These are phyloP conservation scores for California macrophylla DNA, from an alignment of 441 rosid genomes.

Conservation along the genomic window DNA sequence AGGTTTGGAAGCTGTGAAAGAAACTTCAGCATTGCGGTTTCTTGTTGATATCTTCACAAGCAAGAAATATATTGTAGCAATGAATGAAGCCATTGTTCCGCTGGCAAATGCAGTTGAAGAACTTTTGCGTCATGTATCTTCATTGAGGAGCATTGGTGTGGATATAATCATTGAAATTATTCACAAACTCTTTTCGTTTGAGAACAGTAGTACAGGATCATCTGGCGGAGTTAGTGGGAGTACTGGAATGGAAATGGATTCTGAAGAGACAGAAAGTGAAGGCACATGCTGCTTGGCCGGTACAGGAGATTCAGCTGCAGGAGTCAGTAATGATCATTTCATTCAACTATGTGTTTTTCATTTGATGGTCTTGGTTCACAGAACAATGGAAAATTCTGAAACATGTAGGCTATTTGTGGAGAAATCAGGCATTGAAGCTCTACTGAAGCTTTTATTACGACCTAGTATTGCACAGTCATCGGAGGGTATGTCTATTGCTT, in stretches of 20 bases:
- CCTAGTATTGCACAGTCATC: slow-evolving; percentile 87
- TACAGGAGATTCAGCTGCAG: slow-evolving; percentile 35
- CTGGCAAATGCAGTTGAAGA: slow-evolving; percentile 96
- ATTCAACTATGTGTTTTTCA: slow-evolving; percentile 82
- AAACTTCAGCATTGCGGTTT: slow-evolving; percentile 68
- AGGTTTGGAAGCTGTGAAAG: slow-evolving; percentile 93
- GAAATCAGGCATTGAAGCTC: slow-evolving; percentile 88
- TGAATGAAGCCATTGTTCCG: slow-evolving; percentile 96
- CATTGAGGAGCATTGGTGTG: slow-evolving; percentile 76
- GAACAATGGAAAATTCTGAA: slow-evolving; percentile 94
- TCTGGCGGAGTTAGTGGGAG: slow-evolving; percentile 44
- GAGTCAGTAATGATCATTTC: slow-evolving; percentile 72
- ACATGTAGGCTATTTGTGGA: slow-evolving; percentile 92
- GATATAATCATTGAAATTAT: slow-evolving; percentile 88
- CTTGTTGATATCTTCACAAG: slow-evolving; percentile 75
- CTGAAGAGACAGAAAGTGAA: slow-evolving; percentile 54
- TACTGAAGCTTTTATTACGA: slow-evolving; percentile 74
- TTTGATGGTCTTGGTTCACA: slow-evolving; percentile 87
- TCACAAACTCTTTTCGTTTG: slow-evolving; percentile 61
- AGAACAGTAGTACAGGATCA: slow-evolving; percentile 40
- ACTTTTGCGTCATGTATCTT: slow-evolving; percentile 88
- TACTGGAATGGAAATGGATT: slow-evolving; percentile 89
- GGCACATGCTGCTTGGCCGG: slow-evolving; percentile 37
- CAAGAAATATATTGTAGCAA: slow-evolving; percentile 77
- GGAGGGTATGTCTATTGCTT: slow-evolving; percentile 91